A percentile compares a stretch with the other conserved stretches of the same genome.
These are phyloP conservation scores for Tolypocladium tropicale DNA, from an alignment of 2,329 filamentous ascomycete genomes.

Conservation along the genomic window DNA sequence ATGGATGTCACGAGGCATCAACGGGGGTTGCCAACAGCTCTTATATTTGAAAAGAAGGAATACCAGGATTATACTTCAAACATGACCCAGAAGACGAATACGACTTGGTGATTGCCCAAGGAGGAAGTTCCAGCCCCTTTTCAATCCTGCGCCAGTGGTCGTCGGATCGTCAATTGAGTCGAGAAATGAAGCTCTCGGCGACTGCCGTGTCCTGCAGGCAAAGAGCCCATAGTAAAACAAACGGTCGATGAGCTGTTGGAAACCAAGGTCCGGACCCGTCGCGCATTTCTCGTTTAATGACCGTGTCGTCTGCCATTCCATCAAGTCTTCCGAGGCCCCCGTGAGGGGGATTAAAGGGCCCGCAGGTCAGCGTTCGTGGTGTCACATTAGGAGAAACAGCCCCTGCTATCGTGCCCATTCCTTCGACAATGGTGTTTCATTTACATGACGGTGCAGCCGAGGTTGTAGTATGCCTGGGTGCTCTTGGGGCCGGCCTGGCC, in stretches of 20 bases:
- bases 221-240: not conserved
- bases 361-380: not conserved
- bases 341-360: not conserved
- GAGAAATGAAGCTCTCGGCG: slow-evolving; percentile 1
- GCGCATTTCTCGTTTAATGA: not conserved
- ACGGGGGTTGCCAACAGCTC: not conserved
- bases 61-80: not conserved
- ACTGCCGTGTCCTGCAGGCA: not conserved
- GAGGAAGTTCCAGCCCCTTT: not conserved
- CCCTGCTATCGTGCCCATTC: not conserved
- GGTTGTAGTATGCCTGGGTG: slow-evolving; percentile 5
- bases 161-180: not conserved
- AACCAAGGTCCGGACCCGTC: not conserved
- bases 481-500: slow-evolving; percentile 12
- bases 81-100: not conserved
- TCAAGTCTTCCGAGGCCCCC: not conserved
- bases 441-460: slow-evolving; percentile 26
- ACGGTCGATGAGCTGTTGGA: not conserved
- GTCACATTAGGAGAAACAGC: not conserved
- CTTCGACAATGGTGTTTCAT: not conserved
- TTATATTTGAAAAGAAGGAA: not conserved
- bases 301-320: not conserved
- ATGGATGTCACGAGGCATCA: not conserved
- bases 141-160: not conserved
- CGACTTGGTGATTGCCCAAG: not conserved